phyloP scores from a whole-genome alignment of 108 stramenopile genomes.

The Pseudonitzschia pungens region DNA sequence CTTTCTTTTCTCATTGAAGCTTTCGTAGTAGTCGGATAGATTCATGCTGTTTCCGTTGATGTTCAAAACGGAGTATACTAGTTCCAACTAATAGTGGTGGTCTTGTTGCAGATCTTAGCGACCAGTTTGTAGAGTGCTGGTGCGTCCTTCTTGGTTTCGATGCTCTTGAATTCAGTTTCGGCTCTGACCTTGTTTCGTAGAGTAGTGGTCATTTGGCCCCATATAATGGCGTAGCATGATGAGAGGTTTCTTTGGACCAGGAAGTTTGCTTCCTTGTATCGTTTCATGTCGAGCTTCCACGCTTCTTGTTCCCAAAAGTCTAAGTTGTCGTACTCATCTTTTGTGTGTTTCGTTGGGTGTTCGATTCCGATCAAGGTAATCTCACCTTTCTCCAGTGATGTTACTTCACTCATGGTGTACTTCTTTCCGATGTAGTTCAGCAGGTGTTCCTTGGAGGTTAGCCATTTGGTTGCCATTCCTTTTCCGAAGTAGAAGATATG shows the following conservation, averaged over 20 bases:
- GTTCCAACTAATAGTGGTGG: no score
- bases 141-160: no score
- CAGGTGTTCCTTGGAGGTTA: not conserved
- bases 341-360: not conserved
- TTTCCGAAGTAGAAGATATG: not conserved
- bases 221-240: not conserved
- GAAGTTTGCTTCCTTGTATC: not conserved
- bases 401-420: not conserved
- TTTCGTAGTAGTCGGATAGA: no score
- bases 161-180: not conserved
- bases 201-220: not conserved
- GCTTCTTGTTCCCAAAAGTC: not conserved
- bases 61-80: no score
- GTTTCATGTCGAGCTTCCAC: not conserved
- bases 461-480: not conserved
- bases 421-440: constrained; percentile 5
- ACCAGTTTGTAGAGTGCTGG: no score
- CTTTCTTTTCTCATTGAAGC: no score
- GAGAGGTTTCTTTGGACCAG: not conserved
- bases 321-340: not conserved
- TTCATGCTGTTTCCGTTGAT: no score
- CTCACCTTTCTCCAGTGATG: not conserved
- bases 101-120: no score
- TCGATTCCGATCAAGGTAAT: not conserved
- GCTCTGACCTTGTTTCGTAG: not conserved